Evolutionary conservation across 495 filamentous ascomycete species (phyloP), one percentile per base, ranked within the genome.

Genomic region (Trichoderma gamsii): DNA sequence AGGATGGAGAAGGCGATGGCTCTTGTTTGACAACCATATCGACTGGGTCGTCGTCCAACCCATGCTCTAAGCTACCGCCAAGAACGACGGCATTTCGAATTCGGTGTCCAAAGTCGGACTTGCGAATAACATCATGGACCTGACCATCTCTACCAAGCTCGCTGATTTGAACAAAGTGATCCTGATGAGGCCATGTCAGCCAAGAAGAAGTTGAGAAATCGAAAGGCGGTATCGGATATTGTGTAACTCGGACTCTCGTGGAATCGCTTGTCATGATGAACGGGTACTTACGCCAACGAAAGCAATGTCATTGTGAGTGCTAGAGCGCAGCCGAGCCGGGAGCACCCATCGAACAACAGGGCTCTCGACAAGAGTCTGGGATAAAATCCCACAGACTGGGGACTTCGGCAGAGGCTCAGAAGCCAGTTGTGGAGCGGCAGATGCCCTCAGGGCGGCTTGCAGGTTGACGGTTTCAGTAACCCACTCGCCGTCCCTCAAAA

Each of bases 301-400:
- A n/a, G 93, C 88, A 70, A 97, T 90, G 81, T 99, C 93, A 66
- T 96, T 93, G 67, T 86, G 83, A 11, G 83, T 74, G 63, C 80
- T 78, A 67, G 86, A 86, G 56, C 92, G 82, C 65, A 98, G 82
- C 68, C 89, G 85, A 11, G 89, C 91, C 12, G 94, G 93, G 15
- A 97, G 76, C 46, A 97, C 91, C 77, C 85, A 89, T 72, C 90
- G 89, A 69, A 91, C 85, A 27, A 89, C 80, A 1, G 92, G 88
- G 67, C 90, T 96, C 63, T 86, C 83, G 52, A 95, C 76, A 18
- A 96, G 72, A 4, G 94, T 97, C 72, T 84, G 86, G 2, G 91
- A 89, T 35, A 97, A 81, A 38, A 98, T 64, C 1, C 92, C 95
- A 70, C 85, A 81, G 11, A 71, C 75, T 2, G 88, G 89, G 79